Base-by-base conservation (phyloP, 225 moss, liverwort and hornwort species). In the Sphagnum tenellum region DNA sequence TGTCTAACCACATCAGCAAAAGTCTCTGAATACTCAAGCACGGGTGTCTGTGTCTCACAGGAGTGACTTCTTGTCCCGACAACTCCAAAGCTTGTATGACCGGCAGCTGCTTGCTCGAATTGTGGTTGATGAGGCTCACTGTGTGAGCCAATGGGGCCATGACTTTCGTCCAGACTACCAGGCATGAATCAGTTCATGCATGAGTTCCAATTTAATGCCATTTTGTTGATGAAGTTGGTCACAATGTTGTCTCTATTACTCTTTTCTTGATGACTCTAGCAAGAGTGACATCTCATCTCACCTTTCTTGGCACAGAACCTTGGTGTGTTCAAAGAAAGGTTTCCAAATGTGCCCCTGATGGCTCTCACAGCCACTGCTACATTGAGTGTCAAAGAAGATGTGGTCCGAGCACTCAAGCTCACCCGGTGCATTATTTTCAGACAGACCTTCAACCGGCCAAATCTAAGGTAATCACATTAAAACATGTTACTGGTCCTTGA, bases 81-180 rank as follows among this genome's bases (percentile, higher is more conserved):
- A 92, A 70, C 79, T 96, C 69, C 84, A 88, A 67, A 88, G 86
- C 69, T 81, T 96, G 65, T 60, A 96, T 76, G 80, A 79, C 62
- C 88, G 88, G 46, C 84, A 85, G 66, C 79, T 92, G 54, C 90
- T 96, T 57, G 82, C 68, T 66, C 80, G 92, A 66, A 96, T 96
- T 54, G 95, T 96, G 46, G 74, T 96, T 67, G 95, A 96, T 78
- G 95, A 96, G 79, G 95, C 95, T 53, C 95, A 96, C 65, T 96
- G 95, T 77, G 89, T 96, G 59, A 96, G 95, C 73, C 92, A 92
- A 66, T 96, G 95, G 95, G 95, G 95, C 45, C 95, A 96, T 83
- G 95, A 96, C 75, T 96, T 96, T 70, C 92, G 95, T 65, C 95
- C 95, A 60, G 95, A 96, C 72, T 96, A 96, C 72, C 95, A 96